Percentiles rank a stretch among this genome's conserved stretches.
Evolutionary conservation across 345 rosid species (phyloP).

Genomic region (Laguncularia racemosa): DNA sequence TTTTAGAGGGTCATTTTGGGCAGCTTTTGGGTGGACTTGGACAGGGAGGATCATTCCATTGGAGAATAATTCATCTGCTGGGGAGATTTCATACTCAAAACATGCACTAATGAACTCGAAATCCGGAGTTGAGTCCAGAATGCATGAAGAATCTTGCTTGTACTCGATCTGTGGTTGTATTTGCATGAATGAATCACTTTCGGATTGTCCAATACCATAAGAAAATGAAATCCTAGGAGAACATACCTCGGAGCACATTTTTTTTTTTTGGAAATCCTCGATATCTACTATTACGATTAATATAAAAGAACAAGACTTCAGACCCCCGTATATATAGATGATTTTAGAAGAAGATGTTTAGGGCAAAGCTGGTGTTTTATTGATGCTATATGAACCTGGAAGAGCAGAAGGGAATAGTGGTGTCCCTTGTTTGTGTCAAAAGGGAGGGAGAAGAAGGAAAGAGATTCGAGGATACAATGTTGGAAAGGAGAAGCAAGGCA

Average conservation of each 20-base stretch:
- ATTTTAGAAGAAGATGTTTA: no score
- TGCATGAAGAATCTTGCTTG: neutral
- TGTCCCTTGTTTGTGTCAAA: constrained; percentile 3
- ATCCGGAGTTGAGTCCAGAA: constrained; percentile 3
- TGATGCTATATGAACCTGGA: neutral
- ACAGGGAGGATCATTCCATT: constrained; percentile 14
- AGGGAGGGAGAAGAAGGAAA: neutral
- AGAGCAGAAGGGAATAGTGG: neutral
- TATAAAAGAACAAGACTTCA: no score
- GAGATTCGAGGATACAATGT: no score
- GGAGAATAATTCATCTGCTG: constrained; percentile 12
- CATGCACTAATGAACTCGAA: constrained; percentile 11
- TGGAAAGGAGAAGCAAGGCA: no score
- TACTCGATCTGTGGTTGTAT: neutral
- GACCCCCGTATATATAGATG: no score
- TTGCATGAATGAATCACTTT: neutral
- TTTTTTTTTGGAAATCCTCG: no score
- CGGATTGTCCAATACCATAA: neutral
- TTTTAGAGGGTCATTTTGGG: neutral
- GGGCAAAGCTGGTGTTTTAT: no score
- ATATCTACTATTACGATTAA: no score
- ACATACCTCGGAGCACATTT: constrained; percentile 10
- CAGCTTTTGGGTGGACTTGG: constrained; percentile 1
- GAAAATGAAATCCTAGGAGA: constrained; percentile 12
- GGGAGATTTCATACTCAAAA: constrained; percentile 8